Conservation (phyloP, 2,329 filamentous ascomycete species). For the Tympanopsis confertula region DNA sequence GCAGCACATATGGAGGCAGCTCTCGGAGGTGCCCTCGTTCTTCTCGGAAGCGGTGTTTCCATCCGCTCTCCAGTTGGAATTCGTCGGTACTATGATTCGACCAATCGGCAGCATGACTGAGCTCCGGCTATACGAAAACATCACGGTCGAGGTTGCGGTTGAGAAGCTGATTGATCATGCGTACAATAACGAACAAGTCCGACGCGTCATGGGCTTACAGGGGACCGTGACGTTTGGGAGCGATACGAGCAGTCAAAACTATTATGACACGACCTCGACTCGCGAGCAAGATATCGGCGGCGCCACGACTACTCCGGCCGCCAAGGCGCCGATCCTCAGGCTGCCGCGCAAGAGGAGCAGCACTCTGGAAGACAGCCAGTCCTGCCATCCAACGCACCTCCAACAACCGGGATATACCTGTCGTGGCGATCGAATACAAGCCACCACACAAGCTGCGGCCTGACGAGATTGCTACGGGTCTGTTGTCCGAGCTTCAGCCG, state of each 20-base stretch:
- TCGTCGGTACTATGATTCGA: slow-evolving; percentile 13
- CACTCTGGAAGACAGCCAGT: too few species aligned
- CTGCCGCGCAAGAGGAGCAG: too few species aligned
- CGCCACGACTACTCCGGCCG: too few species aligned
- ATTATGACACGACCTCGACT: too few species aligned
- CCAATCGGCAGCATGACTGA: slow-evolving; percentile 21
- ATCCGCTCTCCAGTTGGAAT: slow-evolving; percentile 19
- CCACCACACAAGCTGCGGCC: slow-evolving; percentile 21
- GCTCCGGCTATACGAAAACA: slow-evolving; percentile 19
- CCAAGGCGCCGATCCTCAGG: too few species aligned
- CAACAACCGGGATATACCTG: slow-evolving; percentile 10
- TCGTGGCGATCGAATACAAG: slow-evolving; percentile 23
- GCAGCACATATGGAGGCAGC: slow-evolving; percentile 16
- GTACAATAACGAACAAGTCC: slow-evolving; percentile 13
- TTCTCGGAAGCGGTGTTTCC: slow-evolving; percentile 15
- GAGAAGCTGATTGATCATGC: slow-evolving; percentile 15
- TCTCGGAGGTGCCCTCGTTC: slow-evolving; percentile 12
- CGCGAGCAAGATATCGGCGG: too few species aligned
- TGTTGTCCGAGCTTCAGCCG: slow-evolving; percentile 19
- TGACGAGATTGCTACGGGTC: slow-evolving; percentile 17
- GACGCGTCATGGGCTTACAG: slow-evolving; percentile 14
- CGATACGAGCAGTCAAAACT: slow-evolving; percentile 17
- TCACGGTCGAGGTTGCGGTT: slow-evolving; percentile 22
- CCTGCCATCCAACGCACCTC: too few species aligned
- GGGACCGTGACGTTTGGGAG: slow-evolving; percentile 23